Evolutionary conservation across 805 yeast species (phyloP), one percentile per base, ranked within the genome.

Genomic region (Wickerhamiella cacticola): DNA sequence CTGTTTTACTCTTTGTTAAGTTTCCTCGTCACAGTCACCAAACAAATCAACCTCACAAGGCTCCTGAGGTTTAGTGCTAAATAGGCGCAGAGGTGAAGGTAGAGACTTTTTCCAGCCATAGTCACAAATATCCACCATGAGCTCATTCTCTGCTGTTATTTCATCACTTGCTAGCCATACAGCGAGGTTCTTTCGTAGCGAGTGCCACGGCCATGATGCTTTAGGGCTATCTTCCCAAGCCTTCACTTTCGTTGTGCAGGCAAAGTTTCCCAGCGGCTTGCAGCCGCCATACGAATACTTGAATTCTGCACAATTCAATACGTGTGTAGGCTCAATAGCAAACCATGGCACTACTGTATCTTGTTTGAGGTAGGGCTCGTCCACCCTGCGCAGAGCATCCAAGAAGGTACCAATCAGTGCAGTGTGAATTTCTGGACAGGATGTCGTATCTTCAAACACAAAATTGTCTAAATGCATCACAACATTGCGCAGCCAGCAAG

Each of bases 311-410:
- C 9, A 19, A 12, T 21, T n/a, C 13, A 35, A 13, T 15, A 35
- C 21, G n/a, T 35, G 40, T 5, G 40, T 35, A 13, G 40, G 40
- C 25, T 35, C 40, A 35, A 35, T 5, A 3, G 40, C 40, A 35
- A 35, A 35, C 40, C 40, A 35, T 9, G 42, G 42, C 3, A 7
- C 28, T 4, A 39, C 19, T 5, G 42, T 23, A 23, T 21, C 12
- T 15, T 39, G 42, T 6, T 22, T 19, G 16, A 35, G 40, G 40
- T 35, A 35, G 13, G 23, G 25, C 25, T 19, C 40, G 10, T 35
- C 25, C 5, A 35, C 21, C 5, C 13, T 5, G 15, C 25, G 23
- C 40, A 35, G 10, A 8, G 40, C 40, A 12, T 35, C 12, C 40
- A 19, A 10, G 10, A 3, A 35, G 23, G 18, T n/a, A n/a, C n/a